A percentile compares a stretch with the other conserved stretches of the same genome.
Evolutionary conservation across 2,329 filamentous ascomycete genomes (phyloP).

Genomic region (Colletotrichum camelliae): DNA sequence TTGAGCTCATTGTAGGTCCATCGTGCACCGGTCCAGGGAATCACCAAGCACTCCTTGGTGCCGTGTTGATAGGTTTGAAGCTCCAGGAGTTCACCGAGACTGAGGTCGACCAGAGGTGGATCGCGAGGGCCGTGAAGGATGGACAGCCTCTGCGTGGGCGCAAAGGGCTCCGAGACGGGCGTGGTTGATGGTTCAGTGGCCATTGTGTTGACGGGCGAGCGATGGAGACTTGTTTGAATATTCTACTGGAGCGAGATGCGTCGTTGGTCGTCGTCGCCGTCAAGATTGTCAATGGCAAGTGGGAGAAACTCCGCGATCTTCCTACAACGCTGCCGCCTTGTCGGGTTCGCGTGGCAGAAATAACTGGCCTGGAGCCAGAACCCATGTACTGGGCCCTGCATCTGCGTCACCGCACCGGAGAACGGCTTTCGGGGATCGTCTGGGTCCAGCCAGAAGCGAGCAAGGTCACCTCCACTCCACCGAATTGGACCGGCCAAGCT

Average conservation of each 20-base stretch:
- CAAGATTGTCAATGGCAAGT: constrained; percentile 2
- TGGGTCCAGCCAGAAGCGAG: constrained; percentile 18
- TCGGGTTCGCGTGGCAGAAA: constrained; percentile 10
- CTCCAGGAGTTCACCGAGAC: constrained; percentile 74
- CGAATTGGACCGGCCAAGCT: neutral
- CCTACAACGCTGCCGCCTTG: neutral
- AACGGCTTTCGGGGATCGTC: constrained; percentile 12
- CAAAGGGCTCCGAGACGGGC: constrained; percentile 29
- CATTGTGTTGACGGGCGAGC: constrained; percentile 26
- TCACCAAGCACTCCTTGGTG: constrained; percentile 71
- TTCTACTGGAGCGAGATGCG: neutral
- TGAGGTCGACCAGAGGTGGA: constrained; percentile 73
- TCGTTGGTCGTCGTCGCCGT: neutral
- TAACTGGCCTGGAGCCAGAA: neutral
- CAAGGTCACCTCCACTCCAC: neutral
- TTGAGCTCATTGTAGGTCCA: constrained; percentile 75
- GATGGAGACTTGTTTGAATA: neutral
- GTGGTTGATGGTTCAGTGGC: constrained; percentile 31
- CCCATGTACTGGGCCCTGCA: neutral
- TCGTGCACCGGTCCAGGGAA: constrained; percentile 76
- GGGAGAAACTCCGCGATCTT: neutral
- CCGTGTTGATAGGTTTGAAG: constrained; percentile 72
- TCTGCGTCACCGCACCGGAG: constrained; percentile 21
- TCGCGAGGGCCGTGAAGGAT: constrained; percentile 72
- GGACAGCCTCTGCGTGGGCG: constrained; percentile 50